Evolutionary conservation across 2,329 filamentous ascomycete species (phyloP), one percentile per base, ranked within the genome.

Genomic region (Aspergillus fijiensis): DNA sequence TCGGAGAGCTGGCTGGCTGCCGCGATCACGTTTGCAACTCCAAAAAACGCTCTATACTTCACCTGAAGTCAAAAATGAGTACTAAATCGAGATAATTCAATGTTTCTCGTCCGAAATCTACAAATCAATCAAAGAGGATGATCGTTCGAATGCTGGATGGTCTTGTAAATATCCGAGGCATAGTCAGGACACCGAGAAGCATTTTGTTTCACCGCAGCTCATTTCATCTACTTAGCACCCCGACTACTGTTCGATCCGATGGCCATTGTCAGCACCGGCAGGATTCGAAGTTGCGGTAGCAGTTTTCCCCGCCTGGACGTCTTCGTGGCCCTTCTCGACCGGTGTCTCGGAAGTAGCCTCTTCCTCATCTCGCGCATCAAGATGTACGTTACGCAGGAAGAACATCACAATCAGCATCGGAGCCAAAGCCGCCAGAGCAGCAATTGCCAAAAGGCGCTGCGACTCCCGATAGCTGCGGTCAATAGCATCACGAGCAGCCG

Each of bases 381-480:
- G 42, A 16, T 58, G 55, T 31, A 69, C 59, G 54, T 69, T 64
- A 49, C 61, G 62, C 50, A 70, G 48, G 47, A 69, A 67, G 49
- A 69, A 60, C 65, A 69, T 67, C 12, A 64, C 53, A 51, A 66
- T 55, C 11, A 70, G 29, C 65, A 67, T 66, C 6, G 61, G 62
- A 4, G 59, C 63, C 7, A 67, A 29, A 2, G 64, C 62, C 25
- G 49, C 31, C 19, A 66, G n/a, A 1, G 52, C 64, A n/a, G 62
- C 64, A 48, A 67, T 68, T 2, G 51, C 66, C 48, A 68, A 45
- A 12, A 68, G 29, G 21, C 62, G 59, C 54, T 67, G 64, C 2
- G 66, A 67, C 49, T 69, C 65, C 1, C 66, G 57, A 35, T 68
- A 69, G 14, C 61, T 65, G n/a, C 51, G 55, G 60, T 70, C 63